Conservation (phyloP, 2,329 filamentous ascomycete species). For the Cercospora brassicicola region DNA sequence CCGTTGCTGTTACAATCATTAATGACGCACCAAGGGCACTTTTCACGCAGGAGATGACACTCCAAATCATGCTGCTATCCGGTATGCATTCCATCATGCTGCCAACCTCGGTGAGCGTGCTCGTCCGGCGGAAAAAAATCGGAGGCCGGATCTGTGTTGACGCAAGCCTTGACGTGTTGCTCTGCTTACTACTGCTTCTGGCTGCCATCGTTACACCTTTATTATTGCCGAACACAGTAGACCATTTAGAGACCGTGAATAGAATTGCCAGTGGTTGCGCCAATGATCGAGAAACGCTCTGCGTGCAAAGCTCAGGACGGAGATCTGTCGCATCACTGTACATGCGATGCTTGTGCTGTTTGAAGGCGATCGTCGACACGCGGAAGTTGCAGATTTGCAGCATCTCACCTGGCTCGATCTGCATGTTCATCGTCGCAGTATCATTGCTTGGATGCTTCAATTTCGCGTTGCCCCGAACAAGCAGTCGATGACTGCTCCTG, state of each 20-base stretch:
- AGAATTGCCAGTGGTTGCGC: background rate
- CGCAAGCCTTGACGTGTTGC: background rate
- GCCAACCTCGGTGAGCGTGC: background rate
- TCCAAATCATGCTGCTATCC: background rate
- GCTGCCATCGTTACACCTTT: background rate
- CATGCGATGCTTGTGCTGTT: background rate
- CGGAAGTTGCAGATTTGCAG: background rate
- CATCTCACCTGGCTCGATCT: background rate
- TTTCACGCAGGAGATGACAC: background rate
- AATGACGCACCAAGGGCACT: background rate
- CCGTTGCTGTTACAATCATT: background rate
- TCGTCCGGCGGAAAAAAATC: background rate
- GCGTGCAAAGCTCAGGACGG: background rate
- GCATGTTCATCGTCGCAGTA: background rate
- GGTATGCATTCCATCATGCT: background rate
- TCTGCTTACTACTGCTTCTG: background rate
- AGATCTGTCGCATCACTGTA: background rate
- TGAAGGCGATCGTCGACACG: background rate
- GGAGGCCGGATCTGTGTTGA: background rate
- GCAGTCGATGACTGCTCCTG: background rate
- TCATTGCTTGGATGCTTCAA: background rate
- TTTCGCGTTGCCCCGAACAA: background rate
- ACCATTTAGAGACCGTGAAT: background rate
- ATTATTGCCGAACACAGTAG: background rate
- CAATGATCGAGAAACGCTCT: background rate